Evolutionary conservation across 2,329 filamentous ascomycete genomes (phyloP), one percentile per base, ranked within the genome.

Genomic region (Hysterium pulicare): DNA sequence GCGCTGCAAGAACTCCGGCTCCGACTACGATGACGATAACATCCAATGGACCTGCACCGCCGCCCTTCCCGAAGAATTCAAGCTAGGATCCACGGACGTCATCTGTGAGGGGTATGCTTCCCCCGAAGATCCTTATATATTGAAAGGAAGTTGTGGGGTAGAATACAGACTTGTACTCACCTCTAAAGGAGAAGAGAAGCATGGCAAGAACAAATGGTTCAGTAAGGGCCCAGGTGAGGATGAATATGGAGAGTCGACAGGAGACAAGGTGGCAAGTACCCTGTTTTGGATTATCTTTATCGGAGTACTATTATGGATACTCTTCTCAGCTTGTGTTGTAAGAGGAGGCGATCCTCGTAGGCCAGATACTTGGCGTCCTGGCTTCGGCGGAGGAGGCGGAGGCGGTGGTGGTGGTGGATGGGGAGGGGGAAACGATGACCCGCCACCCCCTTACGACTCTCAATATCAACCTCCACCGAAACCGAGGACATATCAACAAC

Each of bases 11-110:
- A 97, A 97, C 71, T 77, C 85, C 47, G 93, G 91, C 47, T 74
- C 80, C 22, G 85, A 85, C 47, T 96, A 96, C 72, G 81, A 82
- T 49, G 81, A 82, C 46, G 83, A 93, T 67, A 86, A 95, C 62
- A 77, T 96, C 28, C 84, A 95, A 69, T 98, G 91, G 91, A 87
- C 87, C 21, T 98, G 91, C 69, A 81, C 81, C n/a, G 79, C 81
- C 4, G 71, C 73, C 2, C 64, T 84, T 1, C 81, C 81, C 0
- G 64, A 72, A 9, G 81, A 84, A 51, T 82, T 84, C 67, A 84
- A 84, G 67, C 80, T 97, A 21, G 90, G 88, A 44, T 78, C 79
- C 47, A 96, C 91, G 9, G 90, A 97, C 48, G 91, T 97, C 42
- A 74, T 90, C 9, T 98, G 93, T 67, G 91, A 98, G 62, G 91